phyloP scores from a whole-genome alignment of 2,329 filamentous ascomycete genomes.

The Fusarium succisae region DNA sequence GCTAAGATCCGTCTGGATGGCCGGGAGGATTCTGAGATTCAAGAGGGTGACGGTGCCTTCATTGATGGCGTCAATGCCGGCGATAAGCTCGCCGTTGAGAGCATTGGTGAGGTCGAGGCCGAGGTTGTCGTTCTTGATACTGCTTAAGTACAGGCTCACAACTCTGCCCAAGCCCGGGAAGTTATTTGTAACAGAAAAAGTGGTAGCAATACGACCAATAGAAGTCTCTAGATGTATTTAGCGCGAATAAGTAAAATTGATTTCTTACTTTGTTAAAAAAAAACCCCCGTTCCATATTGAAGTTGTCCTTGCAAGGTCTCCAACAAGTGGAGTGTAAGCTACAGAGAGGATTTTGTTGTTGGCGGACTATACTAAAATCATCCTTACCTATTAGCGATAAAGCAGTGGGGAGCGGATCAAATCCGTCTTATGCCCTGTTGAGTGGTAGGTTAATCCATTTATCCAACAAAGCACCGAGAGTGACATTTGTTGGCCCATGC shows the following conservation, averaged over 20 bases:
- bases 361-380: not conserved
- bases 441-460: not conserved
- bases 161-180: not conserved
- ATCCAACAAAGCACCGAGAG: not conserved
- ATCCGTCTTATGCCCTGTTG: not conserved
- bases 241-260: conserved; percentile 10
- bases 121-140: conserved; percentile 76
- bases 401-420: not conserved
- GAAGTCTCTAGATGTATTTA: conserved; percentile 21
- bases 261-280: not conserved
- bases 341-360: not conserved
- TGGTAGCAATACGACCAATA: not conserved
- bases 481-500: not conserved
- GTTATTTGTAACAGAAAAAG: not conserved
- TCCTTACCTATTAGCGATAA: not conserved
- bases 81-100: conserved; percentile 72
- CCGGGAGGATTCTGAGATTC: conserved; percentile 69
- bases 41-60: conserved; percentile 85
- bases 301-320: not conserved
- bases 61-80: conserved; percentile 71
- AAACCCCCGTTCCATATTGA: not conserved
- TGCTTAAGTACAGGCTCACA: conserved; percentile 50
- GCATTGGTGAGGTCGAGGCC: conserved; percentile 72
- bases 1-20: conserved; percentile 76
- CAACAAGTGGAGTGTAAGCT: not conserved